Evolutionary conservation across 108 stramenopile species (phyloP).

Genomic region (Nitzschia sp.): DNA sequence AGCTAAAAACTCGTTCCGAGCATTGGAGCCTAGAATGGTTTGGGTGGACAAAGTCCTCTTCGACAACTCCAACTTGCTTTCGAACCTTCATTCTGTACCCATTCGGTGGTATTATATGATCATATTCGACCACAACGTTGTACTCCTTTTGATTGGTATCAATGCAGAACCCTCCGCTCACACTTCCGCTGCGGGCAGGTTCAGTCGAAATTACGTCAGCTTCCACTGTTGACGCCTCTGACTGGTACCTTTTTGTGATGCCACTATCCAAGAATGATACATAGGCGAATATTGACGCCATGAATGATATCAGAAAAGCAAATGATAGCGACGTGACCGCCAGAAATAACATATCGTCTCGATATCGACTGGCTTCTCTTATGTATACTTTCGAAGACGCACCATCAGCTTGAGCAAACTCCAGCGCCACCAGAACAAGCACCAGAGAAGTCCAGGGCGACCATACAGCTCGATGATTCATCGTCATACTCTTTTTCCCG

Average conservation of each 20-base stretch:
- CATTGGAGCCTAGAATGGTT: background rate
- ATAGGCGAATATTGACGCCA: conserved; percentile 24
- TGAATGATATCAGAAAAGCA: conserved; percentile 23
- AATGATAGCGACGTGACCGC: conserved; percentile 24
- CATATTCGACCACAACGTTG: conserved; percentile 26
- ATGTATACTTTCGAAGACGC: no score
- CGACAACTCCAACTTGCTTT: conserved; percentile 25
- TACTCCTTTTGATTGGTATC: conserved; percentile 20
- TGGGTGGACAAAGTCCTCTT: conserved; percentile 18
- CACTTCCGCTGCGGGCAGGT: conserved; percentile 8
- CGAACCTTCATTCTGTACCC: conserved; percentile 20
- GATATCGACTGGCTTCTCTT: background rate
- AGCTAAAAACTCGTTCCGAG: background rate
- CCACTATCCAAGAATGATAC: conserved; percentile 18
- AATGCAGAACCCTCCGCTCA: conserved; percentile 1
- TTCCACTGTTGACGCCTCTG: conserved; percentile 16
- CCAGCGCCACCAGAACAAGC: no score
- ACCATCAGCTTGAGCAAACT: no score
- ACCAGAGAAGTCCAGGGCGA: no score
- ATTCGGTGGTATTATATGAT: conserved; percentile 1
- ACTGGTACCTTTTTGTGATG: conserved; percentile 21
- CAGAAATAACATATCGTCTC: background rate
- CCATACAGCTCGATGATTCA: no score
- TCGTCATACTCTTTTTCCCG: no score
- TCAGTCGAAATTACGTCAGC: conserved; percentile 25